Evolutionary conservation across 1,139 yeast genomes (phyloP).

Genomic region (Candida tropicalis): DNA sequence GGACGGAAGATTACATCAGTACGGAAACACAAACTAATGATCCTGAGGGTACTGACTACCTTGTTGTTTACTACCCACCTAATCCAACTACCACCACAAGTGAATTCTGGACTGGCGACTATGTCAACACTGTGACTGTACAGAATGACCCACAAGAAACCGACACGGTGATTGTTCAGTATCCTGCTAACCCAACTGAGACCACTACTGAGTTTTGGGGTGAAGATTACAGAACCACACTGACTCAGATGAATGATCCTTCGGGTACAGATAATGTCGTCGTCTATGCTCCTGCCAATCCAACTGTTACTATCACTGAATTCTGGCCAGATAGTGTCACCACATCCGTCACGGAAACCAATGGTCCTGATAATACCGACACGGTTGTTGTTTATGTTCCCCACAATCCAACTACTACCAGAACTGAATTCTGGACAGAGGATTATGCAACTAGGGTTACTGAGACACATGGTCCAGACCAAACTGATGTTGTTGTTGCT

Average conservation of each 20-base stretch:
- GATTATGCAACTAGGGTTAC: slow-evolving; percentile 13
- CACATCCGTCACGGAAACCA: slow-evolving; percentile 13
- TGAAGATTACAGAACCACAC: slow-evolving; percentile 13
- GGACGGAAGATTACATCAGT: slow-evolving; percentile 17
- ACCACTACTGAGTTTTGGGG: slow-evolving; percentile 11
- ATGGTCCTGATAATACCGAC: neutral
- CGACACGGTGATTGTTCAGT: slow-evolving; percentile 7
- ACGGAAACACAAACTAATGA: slow-evolving; percentile 9
- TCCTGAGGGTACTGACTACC: slow-evolving; percentile 14
- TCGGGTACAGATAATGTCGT: slow-evolving; percentile 20
- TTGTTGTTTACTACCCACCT: slow-evolving; percentile 19
- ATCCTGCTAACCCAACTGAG: slow-evolving; percentile 17
- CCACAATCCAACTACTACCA: slow-evolving; percentile 9
- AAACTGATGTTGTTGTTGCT: slow-evolving; percentile 15
- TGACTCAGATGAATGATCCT: slow-evolving; percentile 3
- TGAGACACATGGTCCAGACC: slow-evolving; percentile 15
- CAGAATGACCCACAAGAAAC: neutral
- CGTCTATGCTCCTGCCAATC: slow-evolving; percentile 11
- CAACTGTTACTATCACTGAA: slow-evolving; percentile 10
- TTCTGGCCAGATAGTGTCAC: slow-evolving; percentile 17
- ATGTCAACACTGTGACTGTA: slow-evolving; percentile 10
- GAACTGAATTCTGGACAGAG: slow-evolving; percentile 14
- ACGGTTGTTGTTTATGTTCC: slow-evolving; percentile 21
- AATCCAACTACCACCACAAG: slow-evolving; percentile 9
- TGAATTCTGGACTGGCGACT: neutral